phyloP scores from a whole-genome alignment of 768 basidiomycete species.

The Sarcomyxa edulis region DNA sequence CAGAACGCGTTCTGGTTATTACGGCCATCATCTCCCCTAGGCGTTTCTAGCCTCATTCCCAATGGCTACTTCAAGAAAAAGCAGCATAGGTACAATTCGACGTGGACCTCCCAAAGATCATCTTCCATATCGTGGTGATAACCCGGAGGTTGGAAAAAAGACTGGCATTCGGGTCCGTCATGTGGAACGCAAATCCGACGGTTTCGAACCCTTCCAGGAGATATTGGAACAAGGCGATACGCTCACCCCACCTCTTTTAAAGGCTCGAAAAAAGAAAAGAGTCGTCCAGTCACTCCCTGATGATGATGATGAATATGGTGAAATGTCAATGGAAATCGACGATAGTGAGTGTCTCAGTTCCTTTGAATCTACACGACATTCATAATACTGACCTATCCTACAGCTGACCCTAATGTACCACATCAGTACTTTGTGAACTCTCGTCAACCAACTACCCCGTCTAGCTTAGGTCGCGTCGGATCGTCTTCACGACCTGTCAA shows the following conservation, averaged over 20 bases:
- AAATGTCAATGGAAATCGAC: constrained; percentile 74
- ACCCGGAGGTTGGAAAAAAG: constrained; percentile 73
- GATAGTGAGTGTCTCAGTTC: constrained; percentile 55
- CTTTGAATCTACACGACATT: neutral
- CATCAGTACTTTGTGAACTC: constrained; percentile 34
- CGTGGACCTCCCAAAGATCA: constrained; percentile 62
- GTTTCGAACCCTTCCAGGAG: constrained; percentile 79
- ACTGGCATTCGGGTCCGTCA: constrained; percentile 67
- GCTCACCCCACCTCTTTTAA: constrained; percentile 54
- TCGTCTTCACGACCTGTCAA: constrained; percentile 42
- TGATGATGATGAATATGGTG: constrained; percentile 51
- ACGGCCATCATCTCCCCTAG: too few relatives aligned
- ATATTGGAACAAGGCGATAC: constrained; percentile 66
- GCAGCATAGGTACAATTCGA: constrained; percentile 39
- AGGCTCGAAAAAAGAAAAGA: constrained; percentile 43
- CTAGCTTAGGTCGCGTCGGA: constrained; percentile 28
- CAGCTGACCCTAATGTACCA: constrained; percentile 32
- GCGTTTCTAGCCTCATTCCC: too few relatives aligned
- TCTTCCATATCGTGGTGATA: constrained; percentile 74
- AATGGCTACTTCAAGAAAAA: constrained; percentile 44
- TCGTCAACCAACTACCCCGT: constrained; percentile 35
- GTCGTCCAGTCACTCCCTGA: constrained; percentile 23
- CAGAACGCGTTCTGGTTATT: too few relatives aligned
- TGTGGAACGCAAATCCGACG: constrained; percentile 72
- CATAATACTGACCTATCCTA: constrained; percentile 6